A percentile compares a stretch with the other conserved stretches of the same genome.
These are phyloP conservation scores for Bryoglossum gracile DNA, from an alignment of 495 filamentous ascomycete genomes.

Conservation along the genomic window DNA sequence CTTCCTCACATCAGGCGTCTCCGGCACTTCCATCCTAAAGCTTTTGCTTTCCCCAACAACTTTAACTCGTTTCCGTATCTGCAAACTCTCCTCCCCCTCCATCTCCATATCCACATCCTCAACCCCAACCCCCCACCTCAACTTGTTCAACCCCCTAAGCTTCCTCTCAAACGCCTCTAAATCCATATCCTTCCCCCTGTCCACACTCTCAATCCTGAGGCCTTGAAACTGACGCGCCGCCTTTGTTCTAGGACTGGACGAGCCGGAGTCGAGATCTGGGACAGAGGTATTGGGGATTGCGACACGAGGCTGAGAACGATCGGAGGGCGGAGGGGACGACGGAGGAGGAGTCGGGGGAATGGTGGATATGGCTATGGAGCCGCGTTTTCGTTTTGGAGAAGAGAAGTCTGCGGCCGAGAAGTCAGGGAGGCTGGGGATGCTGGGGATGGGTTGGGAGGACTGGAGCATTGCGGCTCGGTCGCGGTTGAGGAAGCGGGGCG, in stretches of 20 bases:
- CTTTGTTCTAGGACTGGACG: slow-evolving; percentile 52
- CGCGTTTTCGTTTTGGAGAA: slow-evolving; percentile 43
- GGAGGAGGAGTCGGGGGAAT: slow-evolving; percentile 21
- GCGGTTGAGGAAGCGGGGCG: no score
- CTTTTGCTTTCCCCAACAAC: slow-evolving; percentile 16
- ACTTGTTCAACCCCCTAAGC: not conserved
- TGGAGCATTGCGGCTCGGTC: no score
- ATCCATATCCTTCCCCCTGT: slow-evolving; percentile 31
- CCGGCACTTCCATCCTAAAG: slow-evolving; percentile 12
- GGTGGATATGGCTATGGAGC: slow-evolving; percentile 23
- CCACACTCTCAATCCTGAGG: slow-evolving; percentile 45
- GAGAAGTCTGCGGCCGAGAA: not conserved
- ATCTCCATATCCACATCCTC: slow-evolving; percentile 15
- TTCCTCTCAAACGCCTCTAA: not conserved
- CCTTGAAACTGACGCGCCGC: slow-evolving; percentile 59
- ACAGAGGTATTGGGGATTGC: not conserved
- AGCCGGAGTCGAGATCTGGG: slow-evolving; percentile 29
- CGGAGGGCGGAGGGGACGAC: slow-evolving; percentile 14
- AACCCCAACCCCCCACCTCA: slow-evolving; percentile 16
- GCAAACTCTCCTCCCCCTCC: slow-evolving; percentile 9
- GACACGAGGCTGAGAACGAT: slow-evolving; percentile 7
- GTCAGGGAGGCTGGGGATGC: no score
- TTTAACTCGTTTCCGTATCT: slow-evolving; percentile 21
- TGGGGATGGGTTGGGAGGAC: no score
- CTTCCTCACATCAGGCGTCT: slow-evolving; percentile 13